Conservation (phyloP, 768 basidiomycete genomes). For the Serendipita sp. region DNA sequence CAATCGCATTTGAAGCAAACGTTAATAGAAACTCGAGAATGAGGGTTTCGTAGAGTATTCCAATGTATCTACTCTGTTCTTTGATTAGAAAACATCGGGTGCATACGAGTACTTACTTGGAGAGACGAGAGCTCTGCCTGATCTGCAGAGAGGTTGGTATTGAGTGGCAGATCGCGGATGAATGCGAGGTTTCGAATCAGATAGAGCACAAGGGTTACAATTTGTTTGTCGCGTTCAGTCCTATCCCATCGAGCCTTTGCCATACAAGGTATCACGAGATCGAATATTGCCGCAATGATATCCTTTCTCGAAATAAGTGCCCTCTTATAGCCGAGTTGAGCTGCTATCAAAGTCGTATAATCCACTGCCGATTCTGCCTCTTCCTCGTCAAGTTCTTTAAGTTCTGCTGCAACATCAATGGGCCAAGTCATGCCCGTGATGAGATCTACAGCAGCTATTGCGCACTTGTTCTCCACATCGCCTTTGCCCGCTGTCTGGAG, state of each 20-base stretch:
- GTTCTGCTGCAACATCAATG: slow-evolving; percentile 84
- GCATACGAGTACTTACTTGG: slow-evolving; percentile 30
- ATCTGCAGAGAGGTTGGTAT: slow-evolving; percentile 56
- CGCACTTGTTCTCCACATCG: slow-evolving; percentile 62
- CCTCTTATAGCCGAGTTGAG: slow-evolving; percentile 82
- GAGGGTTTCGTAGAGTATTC: slow-evolving; percentile 50
- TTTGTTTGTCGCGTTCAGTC: slow-evolving; percentile 61
- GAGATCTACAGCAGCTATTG: slow-evolving; percentile 70
- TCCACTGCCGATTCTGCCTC: slow-evolving; percentile 66
- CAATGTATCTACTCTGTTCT: slow-evolving; percentile 45
- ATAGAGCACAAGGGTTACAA: slow-evolving; percentile 78
- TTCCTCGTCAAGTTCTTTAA: slow-evolving; percentile 74
- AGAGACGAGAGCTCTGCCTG: slow-evolving; percentile 62
- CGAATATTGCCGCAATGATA: slow-evolving; percentile 55
- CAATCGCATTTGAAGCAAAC: slow-evolving; percentile 59
- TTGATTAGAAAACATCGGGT: not conserved
- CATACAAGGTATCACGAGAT: slow-evolving; percentile 61
- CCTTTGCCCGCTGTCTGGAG: slow-evolving; percentile 66
- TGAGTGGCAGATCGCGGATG: slow-evolving; percentile 70
- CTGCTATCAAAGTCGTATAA: slow-evolving; percentile 66
- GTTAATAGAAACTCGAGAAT: slow-evolving; percentile 68
- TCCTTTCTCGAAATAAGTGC: slow-evolving; percentile 47
- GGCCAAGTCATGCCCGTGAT: slow-evolving; percentile 99
- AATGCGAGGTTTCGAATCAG: slow-evolving; percentile 87
- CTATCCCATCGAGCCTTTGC: slow-evolving; percentile 55